Percentiles rank a stretch among this genome's conserved stretches.
These are phyloP conservation scores for Penicillium sumatraense DNA, from an alignment of 2,329 filamentous ascomycete genomes.

Conservation along the genomic window DNA sequence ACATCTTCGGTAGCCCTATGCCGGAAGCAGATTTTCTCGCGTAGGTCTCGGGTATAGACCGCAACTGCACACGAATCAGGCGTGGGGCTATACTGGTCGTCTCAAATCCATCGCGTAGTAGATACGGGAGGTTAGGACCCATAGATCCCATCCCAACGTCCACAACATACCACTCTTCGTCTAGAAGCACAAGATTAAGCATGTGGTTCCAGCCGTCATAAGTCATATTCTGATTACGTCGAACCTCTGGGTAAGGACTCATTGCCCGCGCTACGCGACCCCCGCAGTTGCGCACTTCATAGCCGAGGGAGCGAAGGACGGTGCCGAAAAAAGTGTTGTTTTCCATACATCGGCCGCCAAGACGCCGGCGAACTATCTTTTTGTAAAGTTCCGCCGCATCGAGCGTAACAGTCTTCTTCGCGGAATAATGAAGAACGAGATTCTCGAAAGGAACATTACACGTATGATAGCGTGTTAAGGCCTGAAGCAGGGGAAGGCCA, in stretches of 20 bases:
- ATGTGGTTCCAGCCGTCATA: constrained; percentile 51
- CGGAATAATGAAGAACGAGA: constrained; percentile 54
- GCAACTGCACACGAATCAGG: constrained; percentile 14
- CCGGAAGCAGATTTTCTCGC: constrained; percentile 15
- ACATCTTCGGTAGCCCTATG: constrained; percentile 47
- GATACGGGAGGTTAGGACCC: constrained; percentile 29
- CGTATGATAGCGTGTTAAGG: constrained; percentile 20
- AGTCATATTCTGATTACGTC: constrained; percentile 5
- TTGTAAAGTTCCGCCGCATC: constrained; percentile 51
- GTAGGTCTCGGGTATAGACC: constrained; percentile 12
- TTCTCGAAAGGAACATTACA: constrained; percentile 54
- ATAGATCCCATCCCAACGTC: constrained; percentile 36
- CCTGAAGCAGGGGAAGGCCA: constrained; percentile 17
- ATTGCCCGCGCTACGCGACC: constrained; percentile 10
- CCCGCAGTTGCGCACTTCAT: constrained; percentile 30
- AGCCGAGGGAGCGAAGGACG: constrained; percentile 54
- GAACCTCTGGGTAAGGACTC: constrained; percentile 16
- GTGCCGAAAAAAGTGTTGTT: constrained; percentile 57
- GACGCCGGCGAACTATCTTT: constrained; percentile 48
- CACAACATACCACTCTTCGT: constrained; percentile 42
- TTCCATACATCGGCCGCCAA: constrained; percentile 62
- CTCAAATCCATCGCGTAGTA: constrained; percentile 22
- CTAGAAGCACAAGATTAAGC: constrained; percentile 61
- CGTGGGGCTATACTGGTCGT: constrained; percentile 32
- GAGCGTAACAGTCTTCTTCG: constrained; percentile 46